Percentiles rank a stretch among this genome's conserved stretches.
Conservation (phyloP, 2,329 filamentous ascomycete genomes). For the Colletotrichum sojae region DNA sequence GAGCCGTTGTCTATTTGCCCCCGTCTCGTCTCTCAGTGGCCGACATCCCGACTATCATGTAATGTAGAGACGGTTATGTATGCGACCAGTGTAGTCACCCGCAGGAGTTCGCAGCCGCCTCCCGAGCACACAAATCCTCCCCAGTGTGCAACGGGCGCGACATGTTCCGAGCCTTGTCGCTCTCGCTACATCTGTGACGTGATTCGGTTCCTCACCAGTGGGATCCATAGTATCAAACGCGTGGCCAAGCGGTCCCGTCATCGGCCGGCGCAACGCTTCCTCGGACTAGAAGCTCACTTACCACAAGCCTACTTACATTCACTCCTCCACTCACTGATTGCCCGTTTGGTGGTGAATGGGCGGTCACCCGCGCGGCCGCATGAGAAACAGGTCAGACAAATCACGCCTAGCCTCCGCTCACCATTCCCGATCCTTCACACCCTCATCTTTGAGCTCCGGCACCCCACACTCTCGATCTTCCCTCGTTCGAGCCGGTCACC, state of each 20-base stretch:
- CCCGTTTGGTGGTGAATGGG: conserved; percentile 11
- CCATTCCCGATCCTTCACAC: conserved; percentile 36
- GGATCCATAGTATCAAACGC: neutral
- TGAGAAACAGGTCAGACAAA: conserved; percentile 33
- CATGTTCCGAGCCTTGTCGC: neutral
- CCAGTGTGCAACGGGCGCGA: conserved; percentile 4
- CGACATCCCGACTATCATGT: conserved; percentile 1
- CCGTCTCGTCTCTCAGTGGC: conserved; percentile 13
- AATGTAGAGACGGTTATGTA: conserved; percentile 19
- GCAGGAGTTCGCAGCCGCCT: conserved; percentile 36
- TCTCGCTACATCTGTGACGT: neutral
- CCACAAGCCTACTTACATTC: conserved; percentile 22
- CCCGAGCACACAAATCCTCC: neutral
- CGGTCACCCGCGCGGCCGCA: conserved; percentile 34
- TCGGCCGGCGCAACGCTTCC: neutral
- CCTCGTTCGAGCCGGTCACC: conserved; percentile 11
- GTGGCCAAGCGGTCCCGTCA: neutral
- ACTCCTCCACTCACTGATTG: conserved; percentile 4
- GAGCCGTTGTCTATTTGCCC: neutral
- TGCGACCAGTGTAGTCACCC: conserved; percentile 27
- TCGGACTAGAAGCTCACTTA: neutral
- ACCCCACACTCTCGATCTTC: conserved; percentile 40
- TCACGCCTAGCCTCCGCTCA: conserved; percentile 35
- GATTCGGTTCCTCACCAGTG: conserved; percentile 13
- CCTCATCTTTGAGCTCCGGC: conserved; percentile 13